Base-by-base conservation (phyloP, 768 basidiomycete genomes). In the Naganishia vaughanmartiniae region DNA sequence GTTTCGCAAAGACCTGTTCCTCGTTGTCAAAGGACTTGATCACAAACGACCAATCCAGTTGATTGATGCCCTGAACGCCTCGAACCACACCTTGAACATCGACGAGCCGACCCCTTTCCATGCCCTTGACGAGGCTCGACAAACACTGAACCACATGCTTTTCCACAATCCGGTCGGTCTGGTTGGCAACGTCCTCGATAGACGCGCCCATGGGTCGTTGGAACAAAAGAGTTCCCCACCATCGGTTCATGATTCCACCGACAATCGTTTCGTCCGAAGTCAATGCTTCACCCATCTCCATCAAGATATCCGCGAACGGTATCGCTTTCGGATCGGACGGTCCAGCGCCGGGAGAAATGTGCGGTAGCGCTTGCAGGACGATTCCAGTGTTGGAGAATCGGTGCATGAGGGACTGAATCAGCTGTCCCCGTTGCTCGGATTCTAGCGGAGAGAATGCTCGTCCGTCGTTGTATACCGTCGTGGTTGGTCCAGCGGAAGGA, bases 11-110 rank as follows among this genome's bases (percentile, higher is more conserved):
- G 48, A 69, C 54, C 55, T 92, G 87, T 78, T 91, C 89, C 7
- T 89, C 85, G 81, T 88, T 85, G 84, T 98, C 95, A 76, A 95
- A 95, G 4, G 90, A 87, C 73, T 88, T 87, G 77, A 97, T 88
- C 72, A 92, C 87, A 69, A 84, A 86, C 36, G 91, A 85, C 91
- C 92, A 95, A 76, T 90, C 87, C 66, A 94, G 81, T 33, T 69
- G 60, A 63, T 28, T 63, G 42, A 63, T 63, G 1, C 26, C 60
- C 26, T 63, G 60, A 46, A 81, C 31, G 19, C 77, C 80, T 57
- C 78, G 76, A 56, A 80, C 73, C 34, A 79, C 76, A 12, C 77
- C 79, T 45, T 78, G 77, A 1, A 78, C 70, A 55, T 81, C 79
- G 3, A 80, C 76, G 7, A 30, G 69, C 26, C 80, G 70, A 39